Evolutionary conservation across 148 eudicot species (phyloP).

Genomic region (Oxyria digyna): DNA sequence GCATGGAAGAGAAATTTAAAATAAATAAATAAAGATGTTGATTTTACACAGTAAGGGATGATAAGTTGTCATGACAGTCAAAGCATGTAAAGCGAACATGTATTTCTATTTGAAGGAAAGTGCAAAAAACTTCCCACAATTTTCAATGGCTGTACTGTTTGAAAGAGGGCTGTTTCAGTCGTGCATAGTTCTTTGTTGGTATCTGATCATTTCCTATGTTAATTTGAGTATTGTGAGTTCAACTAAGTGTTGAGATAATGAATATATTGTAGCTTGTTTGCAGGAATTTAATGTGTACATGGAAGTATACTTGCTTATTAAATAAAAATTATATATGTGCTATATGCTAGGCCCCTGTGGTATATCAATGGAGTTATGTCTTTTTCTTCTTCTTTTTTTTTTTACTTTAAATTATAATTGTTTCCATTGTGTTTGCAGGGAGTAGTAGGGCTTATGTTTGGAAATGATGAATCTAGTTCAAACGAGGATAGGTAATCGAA

Average conservation of each 20-base stretch:
- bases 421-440: constrained; percentile 35
- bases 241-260: background rate
- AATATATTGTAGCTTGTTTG: background rate
- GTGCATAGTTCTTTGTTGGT: background rate
- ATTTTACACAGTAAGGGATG: background rate
- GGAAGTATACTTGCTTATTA: background rate
- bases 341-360: background rate
- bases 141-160: background rate
- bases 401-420: background rate
- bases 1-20: background rate
- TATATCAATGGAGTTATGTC: background rate
- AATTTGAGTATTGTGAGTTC: background rate
- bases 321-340: background rate
- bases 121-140: background rate
- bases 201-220: background rate
- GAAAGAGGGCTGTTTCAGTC: background rate
- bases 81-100: background rate
- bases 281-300: background rate
- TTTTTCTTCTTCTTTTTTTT: background rate
- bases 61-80: background rate
- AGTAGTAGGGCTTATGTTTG: constrained; percentile 83
- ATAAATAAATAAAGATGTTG: background rate
- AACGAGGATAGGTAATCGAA: constrained; percentile 66
- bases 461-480: constrained; percentile 68
- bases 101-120: background rate